A percentile compares a stretch with the other conserved stretches of the same genome.
Conservation (phyloP, 495 filamentous ascomycete species). For the Friedmanniomyces endolithicus region DNA sequence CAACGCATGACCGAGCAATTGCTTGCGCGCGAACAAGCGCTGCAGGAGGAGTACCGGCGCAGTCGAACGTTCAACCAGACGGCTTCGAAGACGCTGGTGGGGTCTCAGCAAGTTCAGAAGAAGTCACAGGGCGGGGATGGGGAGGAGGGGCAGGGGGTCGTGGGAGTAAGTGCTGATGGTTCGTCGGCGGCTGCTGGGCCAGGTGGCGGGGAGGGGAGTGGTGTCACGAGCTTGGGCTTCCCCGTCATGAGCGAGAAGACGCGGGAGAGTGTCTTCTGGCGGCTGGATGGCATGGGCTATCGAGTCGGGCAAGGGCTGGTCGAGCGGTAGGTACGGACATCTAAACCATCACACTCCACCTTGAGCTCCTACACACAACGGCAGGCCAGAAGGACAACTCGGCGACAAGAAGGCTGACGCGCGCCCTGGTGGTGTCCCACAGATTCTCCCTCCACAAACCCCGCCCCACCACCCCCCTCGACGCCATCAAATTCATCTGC, state of each 20-base stretch:
- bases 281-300: slow-evolving; percentile 80
- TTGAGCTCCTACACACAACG: not conserved
- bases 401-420: not conserved
- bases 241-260: slow-evolving; percentile 55
- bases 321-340: slow-evolving; percentile 64
- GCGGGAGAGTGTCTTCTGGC: slow-evolving; percentile 67
- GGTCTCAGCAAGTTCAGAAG: not conserved
- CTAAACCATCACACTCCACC: not conserved
- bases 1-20: slow-evolving; percentile 47
- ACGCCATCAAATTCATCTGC: slow-evolving; percentile 85
- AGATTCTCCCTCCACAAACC: slow-evolving; percentile 84
- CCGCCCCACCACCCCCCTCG: slow-evolving; percentile 37
- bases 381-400: too few species aligned
- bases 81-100: slow-evolving; percentile 5
- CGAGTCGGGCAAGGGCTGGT: slow-evolving; percentile 85
- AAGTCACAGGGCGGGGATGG: not conserved
- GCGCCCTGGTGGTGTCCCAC: not conserved
- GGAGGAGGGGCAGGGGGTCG: not conserved
- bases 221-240: slow-evolving; percentile 12
- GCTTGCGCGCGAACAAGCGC: slow-evolving; percentile 38
- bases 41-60: slow-evolving; percentile 23
- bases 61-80: slow-evolving; percentile 14
- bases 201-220: not conserved
- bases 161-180: not conserved
- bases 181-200: too few species aligned